These are phyloP conservation scores for Crithidia expoeki DNA, from an alignment of 208 protist species.

Conservation along the genomic window DNA sequence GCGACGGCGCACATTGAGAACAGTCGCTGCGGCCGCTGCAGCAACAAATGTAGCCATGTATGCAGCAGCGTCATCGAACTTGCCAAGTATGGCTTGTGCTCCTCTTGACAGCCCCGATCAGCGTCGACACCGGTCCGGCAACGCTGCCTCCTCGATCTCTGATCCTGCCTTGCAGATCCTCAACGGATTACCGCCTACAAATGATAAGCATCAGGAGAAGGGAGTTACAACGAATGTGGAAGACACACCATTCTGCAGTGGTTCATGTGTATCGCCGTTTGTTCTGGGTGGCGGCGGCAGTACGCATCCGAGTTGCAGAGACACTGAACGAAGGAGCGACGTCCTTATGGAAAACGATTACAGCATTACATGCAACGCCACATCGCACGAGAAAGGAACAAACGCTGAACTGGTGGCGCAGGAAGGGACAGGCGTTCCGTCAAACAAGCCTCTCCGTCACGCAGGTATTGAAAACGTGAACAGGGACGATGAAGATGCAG, in stretches of 20 bases:
- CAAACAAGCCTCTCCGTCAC: not conserved
- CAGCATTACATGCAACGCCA: not conserved
- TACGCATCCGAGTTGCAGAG: not conserved
- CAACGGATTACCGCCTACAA: not conserved
- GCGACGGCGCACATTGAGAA: conserved; percentile 25
- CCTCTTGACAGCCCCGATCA: not conserved
- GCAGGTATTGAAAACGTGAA: not conserved
- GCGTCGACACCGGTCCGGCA: conserved; percentile 1
- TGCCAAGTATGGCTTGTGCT: not conserved
- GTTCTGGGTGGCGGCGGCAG: not conserved
- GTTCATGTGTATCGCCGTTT: not conserved
- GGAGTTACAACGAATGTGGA: not conserved
- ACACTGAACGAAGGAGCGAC: not conserved
- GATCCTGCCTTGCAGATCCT: not conserved
- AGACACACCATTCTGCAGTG: not conserved
- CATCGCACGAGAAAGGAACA: not conserved
- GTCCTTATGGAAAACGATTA: not conserved
- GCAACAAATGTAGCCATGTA: not conserved
- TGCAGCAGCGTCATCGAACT: not conserved
- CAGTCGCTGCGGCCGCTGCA: conserved; percentile 1
- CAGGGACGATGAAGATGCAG: not conserved
- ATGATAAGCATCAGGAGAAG: not conserved
- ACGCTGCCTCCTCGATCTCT: not conserved
- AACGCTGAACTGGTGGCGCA: not conserved
- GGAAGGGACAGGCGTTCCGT: not conserved